Conservation (phyloP, 2,329 filamentous ascomycete genomes). For the Scorias spongiosa region DNA sequence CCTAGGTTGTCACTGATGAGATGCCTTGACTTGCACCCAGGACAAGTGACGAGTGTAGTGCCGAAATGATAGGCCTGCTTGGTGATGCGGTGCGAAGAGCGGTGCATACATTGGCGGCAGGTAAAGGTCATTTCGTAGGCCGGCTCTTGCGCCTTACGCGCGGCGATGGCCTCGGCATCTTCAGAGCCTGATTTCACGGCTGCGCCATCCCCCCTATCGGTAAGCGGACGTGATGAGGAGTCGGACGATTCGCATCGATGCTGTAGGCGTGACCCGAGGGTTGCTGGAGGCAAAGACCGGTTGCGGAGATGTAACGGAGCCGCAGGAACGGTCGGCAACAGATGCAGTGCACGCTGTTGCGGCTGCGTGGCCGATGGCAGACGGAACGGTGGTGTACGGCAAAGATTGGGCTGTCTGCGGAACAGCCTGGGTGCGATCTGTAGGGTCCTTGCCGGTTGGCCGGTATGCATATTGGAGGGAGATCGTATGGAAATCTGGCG, state of each 20-base stretch:
- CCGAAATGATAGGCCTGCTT: conserved; percentile 94
- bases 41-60: conserved; percentile 78
- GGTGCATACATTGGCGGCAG: conserved; percentile 59
- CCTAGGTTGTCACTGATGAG: conserved; percentile 81
- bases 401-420: neutral
- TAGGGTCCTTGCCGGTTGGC: neutral
- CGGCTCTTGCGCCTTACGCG: conserved; percentile 36
- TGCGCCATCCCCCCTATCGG: conserved; percentile 12
- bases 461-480: neutral
- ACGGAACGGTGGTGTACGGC: neutral
- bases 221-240: conserved; percentile 11
- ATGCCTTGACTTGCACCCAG: conserved; percentile 71
- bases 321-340: neutral
- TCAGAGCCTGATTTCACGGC: conserved; percentile 10
- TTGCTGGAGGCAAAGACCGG: too few species aligned
- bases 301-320: conserved; percentile 7
- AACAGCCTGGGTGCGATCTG: neutral
- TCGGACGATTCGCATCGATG: conserved; percentile 1
- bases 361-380: neutral
- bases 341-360: neutral
- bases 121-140: conserved; percentile 85
- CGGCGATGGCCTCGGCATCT: conserved; percentile 21
- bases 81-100: conserved; percentile 72
- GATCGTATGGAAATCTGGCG: too few species aligned
- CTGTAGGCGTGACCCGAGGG: neutral